phyloP scores from a whole-genome alignment of 176 grass and related monocot genomes.

The Eleusine indica region DNA sequence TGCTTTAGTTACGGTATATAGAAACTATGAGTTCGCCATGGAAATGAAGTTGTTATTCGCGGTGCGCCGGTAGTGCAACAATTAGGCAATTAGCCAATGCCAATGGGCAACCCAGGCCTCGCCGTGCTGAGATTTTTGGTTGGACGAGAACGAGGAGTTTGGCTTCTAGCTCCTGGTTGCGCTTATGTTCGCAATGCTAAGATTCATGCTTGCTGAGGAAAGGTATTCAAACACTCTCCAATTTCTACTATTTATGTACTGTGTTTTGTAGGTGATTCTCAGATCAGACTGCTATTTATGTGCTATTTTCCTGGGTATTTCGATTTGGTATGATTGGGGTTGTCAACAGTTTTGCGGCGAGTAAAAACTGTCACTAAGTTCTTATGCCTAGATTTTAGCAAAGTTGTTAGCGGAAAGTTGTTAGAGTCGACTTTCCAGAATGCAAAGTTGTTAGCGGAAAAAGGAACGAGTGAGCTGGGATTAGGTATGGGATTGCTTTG shows the following conservation, averaged over 20 bases:
- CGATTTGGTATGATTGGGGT: background rate
- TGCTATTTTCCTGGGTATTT: background rate
- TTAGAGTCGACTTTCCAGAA: background rate
- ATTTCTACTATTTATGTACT: background rate
- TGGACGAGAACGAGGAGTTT: too few relatives aligned
- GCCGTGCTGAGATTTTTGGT: background rate
- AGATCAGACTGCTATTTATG: background rate
- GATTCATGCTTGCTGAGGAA: background rate
- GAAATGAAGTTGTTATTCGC: background rate
- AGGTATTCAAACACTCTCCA: background rate
- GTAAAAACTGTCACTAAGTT: constrained; percentile 13
- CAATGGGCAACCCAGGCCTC: background rate
- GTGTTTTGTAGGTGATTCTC: background rate
- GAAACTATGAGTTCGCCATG: background rate
- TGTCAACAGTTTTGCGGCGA: background rate
- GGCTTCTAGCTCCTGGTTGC: background rate
- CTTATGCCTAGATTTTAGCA: background rate
- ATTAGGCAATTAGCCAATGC: background rate
- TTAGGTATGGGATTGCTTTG: constrained; percentile 19
- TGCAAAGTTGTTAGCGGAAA: background rate
- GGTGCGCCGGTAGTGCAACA: background rate
- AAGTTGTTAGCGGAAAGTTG: background rate
- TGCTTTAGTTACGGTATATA: background rate
- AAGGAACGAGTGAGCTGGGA: background rate
- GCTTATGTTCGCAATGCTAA: background rate